phyloP scores from a whole-genome alignment of 1,284 basidiomycete genomes.

The Pascua sp. region DNA sequence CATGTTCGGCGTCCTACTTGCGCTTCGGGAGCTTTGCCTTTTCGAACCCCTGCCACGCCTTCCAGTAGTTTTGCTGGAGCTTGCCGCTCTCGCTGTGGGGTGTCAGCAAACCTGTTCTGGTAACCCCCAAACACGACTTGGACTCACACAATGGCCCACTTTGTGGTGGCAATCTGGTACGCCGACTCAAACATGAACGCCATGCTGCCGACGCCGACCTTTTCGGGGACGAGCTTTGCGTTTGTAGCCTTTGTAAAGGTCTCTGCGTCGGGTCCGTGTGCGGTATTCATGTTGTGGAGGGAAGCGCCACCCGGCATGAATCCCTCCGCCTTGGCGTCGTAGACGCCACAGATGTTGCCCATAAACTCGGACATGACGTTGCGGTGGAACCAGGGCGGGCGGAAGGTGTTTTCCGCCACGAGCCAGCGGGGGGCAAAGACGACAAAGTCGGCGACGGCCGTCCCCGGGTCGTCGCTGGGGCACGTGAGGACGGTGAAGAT shows the following conservation, averaged over 20 bases:
- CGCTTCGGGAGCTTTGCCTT: background rate
- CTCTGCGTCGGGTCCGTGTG: constrained; percentile 31
- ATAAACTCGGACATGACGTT: constrained; percentile 51
- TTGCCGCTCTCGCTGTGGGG: constrained; percentile 23
- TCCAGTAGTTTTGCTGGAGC: constrained; percentile 29
- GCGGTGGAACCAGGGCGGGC: constrained; percentile 58
- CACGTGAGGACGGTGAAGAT: constrained; percentile 37
- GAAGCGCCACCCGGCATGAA: constrained; percentile 27
- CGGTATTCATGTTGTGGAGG: constrained; percentile 34
- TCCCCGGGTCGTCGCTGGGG: constrained; percentile 57
- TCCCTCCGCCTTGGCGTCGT: constrained; percentile 28
- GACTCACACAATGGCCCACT: constrained; percentile 21
- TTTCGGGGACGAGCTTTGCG: constrained; percentile 21
- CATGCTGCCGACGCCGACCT: constrained; percentile 26
- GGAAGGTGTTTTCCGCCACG: constrained; percentile 40
- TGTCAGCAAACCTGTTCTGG: too few species aligned
- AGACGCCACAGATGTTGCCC: constrained; percentile 12
- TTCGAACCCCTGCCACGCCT: constrained; percentile 12
- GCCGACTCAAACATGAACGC: constrained; percentile 36
- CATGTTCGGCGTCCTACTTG: too few species aligned
- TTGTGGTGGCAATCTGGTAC: constrained; percentile 31
- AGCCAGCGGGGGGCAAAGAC: constrained; percentile 25
- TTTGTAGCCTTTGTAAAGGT: constrained; percentile 10
- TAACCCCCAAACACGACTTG: too few species aligned
- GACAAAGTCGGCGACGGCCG: constrained; percentile 43